Evolutionary conservation across 257 asterid species (phyloP), one percentile per base, ranked within the genome.

Genomic region (Echium plantagineum): DNA sequence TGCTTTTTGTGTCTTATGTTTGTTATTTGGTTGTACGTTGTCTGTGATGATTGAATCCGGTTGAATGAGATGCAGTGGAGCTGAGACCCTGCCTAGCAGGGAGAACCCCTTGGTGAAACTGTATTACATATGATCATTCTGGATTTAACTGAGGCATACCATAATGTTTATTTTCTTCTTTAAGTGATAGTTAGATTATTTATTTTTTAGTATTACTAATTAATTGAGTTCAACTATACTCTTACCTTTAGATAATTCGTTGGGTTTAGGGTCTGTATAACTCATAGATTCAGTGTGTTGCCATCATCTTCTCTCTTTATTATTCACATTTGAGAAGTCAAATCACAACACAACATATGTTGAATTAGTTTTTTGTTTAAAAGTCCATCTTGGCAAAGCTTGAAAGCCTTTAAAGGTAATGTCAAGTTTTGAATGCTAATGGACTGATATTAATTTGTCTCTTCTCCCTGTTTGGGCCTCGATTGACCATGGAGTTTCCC

Each of bases 221-320:
- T 28, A 6, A 52, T 65, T 65, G 94, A 80, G 88, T 84, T 83
- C 65, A 24, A 87, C 90, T 87, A 84, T 84, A 74, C 90, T 65
- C 84, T 63, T 67, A 9, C 64, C 59, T 69, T 55, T 5, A 7
- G 9, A 22, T 17, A 1, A 12, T 8, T 21, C 0, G 55, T 49
- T 78, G 83, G 85, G 80, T 42, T 57, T 62, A 38, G 80, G 68
- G 90, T 79, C 90, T 87, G 86, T 81, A 66, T 60, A 76, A 83
- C 94, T 86, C 95, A 24, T 1, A 80, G 24, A 71, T 9, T 10
- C 1, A 49, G 21, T 3, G 77, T 75, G 80, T 55, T 66, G 77
- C 64, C 80, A 75, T 75, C 80, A 75, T 71, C 74, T 75, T 69
- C 74, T 71, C 54, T 69, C 55, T 48, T 59, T 52, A 24, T 46